phyloP scores from a whole-genome alignment of 2,329 filamentous ascomycete genomes.

The Colletotrichum higginsianum region DNA sequence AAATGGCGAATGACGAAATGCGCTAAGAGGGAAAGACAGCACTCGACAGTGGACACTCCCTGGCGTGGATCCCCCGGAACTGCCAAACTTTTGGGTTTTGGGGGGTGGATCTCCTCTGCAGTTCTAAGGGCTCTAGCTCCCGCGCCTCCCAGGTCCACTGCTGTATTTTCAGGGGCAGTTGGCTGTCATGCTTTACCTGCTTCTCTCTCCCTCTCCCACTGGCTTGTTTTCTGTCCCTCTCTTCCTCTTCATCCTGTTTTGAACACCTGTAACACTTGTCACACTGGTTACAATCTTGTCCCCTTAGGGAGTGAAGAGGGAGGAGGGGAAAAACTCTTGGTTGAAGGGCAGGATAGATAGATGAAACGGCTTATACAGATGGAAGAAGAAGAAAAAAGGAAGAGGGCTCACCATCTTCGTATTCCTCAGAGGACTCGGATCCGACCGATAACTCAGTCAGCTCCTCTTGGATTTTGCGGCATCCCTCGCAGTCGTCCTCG shows the following conservation, averaged over 20 bases:
- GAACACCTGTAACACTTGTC: conserved; percentile 5
- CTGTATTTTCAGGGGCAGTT: conserved; percentile 24
- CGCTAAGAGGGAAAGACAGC: conserved; percentile 27
- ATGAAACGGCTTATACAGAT: too few relatives aligned
- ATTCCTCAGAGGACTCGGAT: conserved; percentile 32
- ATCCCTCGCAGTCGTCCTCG: conserved; percentile 35
- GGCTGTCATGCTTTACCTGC: too few relatives aligned
- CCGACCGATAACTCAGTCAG: conserved; percentile 28
- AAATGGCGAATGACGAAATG: conserved; percentile 42
- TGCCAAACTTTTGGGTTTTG: conserved; percentile 14
- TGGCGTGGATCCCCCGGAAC: conserved; percentile 32
- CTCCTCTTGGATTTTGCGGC: conserved; percentile 39
- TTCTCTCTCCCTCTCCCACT: too few relatives aligned
- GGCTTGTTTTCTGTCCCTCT: not conserved
- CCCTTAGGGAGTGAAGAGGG: too few relatives aligned
- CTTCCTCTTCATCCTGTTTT: not conserved
- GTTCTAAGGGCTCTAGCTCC: conserved; percentile 31
- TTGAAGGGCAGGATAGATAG: not conserved
- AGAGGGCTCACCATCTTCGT: conserved; percentile 35
- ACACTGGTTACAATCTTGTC: not conserved
- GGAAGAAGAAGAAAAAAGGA: not conserved
- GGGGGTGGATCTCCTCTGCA: conserved; percentile 29
- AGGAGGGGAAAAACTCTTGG: too few relatives aligned
- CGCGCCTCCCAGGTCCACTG: conserved; percentile 27
- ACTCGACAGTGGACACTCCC: conserved; percentile 1